Base-by-base conservation (phyloP, 176 grass and related monocot genomes). In the Stipa capillata region DNA sequence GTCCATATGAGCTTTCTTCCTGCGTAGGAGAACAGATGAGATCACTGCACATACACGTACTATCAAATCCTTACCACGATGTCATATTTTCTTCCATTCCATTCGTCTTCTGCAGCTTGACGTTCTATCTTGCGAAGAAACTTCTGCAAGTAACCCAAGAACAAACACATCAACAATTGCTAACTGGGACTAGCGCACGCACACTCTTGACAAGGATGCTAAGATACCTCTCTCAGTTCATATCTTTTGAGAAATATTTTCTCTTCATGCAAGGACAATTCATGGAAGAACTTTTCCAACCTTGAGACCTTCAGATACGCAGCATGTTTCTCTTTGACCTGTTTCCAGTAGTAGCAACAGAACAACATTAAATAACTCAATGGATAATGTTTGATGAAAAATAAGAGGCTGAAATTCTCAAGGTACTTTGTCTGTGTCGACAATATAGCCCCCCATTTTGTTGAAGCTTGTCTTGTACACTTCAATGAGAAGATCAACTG, bases 361-460 rank as follows among this genome's bases (percentile, higher is more conserved):
- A 44, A 27, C 3, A 29, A 66, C 21, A 66, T 35, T 2, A 59
- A 53, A 70, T 75, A 36, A 48, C 37, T 32, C 24, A 7, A 55
- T 18, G 7, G 2, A 5, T 28, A 45, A 68, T 2, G 9, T 60
- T 13, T 5, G 0, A 70, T 28, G 6, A 21, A 61, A 45, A 45
- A 17, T 28, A 77, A 40, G 20, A 24, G 3, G 41, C 13, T 57
- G 18, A 11, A 11, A 25, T 73, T 40, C 5, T 13, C 27, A 17
- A 64, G 2, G 6, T 81, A 93, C 88, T 73, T 90, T 74, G 43
- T 81, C 76, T 39, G 78, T 90, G 44, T 85, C 56, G 1, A 87
- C 88, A 17, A 93, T 83, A 47, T 90, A 91, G 7, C 88, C 91
- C 10, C 79, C 91, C 85, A 88, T 94, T 80, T 91, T 88, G 23